Evolutionary conservation across 1,284 basidiomycete genomes (phyloP), one percentile per base, ranked within the genome.

Genomic region (Malassezia yamatoensis): DNA sequence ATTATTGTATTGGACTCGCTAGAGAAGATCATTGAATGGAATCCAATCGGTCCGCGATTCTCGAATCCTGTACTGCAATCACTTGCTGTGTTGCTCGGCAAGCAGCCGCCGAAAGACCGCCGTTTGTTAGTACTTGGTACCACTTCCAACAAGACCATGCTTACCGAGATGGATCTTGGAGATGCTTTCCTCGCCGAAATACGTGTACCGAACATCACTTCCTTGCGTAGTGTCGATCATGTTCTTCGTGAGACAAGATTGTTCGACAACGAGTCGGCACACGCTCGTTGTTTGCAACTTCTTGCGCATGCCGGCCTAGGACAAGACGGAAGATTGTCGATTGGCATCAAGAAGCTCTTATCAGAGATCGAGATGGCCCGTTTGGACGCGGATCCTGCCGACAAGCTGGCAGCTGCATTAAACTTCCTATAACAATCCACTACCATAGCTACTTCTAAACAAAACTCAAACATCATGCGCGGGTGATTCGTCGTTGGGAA

Each of bases 31-130:
- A 61, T 74, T 51, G 72, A 72, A 51, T 99, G 90, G 86, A 91
- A 91, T n/a, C 90, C 91, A 4, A 88, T 99, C 76, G 93, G 93
- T 1, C 90, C 88, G 13, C 81, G 91, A 49, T 99, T 96, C 79
- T 94, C 90, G 2, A 98, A 98, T 74, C 80, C 85, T 12, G 88
- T 98, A 10, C 79, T 99, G 35, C 94, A 98, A 76, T 82, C 91
- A 0, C 78, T 99, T 15, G 80, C 96, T 49, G 91, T 98, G 0
- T 79, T 99, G 32, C 83, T 98, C 60, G 83, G 83, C 55, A 86
- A 88, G 66, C 81, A 87, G 62, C 94, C 94, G 46, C 94, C 94
- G 1, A 96, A 96, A 86, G 90, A 85, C 61, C 89, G 89, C 18
- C 87, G 94, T 21, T 81, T 99, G 13, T 79, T 99, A 45, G 83